Evolutionary conservation across 2,329 filamentous ascomycete genomes (phyloP).

Genomic region (Exophiala xenobiotica): DNA sequence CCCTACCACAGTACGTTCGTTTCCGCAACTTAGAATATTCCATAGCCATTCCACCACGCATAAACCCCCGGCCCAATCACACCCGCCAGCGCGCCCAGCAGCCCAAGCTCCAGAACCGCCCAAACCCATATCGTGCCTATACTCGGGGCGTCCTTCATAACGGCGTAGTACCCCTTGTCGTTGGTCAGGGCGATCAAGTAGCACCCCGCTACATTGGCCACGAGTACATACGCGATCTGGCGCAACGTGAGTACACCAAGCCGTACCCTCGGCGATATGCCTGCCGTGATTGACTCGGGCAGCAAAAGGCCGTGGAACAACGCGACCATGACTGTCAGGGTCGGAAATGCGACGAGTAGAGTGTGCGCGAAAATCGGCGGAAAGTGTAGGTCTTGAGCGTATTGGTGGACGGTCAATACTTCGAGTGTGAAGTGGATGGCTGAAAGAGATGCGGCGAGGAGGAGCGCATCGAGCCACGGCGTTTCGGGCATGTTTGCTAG

Average conservation of each 20-base stretch:
- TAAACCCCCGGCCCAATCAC: conserved; percentile 52
- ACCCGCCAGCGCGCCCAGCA: conserved; percentile 63
- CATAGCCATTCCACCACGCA: conserved; percentile 57
- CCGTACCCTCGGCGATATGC: conserved; percentile 3
- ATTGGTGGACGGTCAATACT: conserved; percentile 49
- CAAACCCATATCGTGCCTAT: conserved; percentile 90
- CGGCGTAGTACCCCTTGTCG: conserved; percentile 73
- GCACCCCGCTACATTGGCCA: conserved; percentile 65
- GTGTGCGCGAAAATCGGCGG: conserved; percentile 35
- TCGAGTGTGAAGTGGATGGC: conserved; percentile 47
- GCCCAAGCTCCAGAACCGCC: conserved; percentile 81
- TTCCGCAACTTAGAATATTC: conserved; percentile 39
- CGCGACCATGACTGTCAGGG: conserved; percentile 45
- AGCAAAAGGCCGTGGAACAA: conserved; percentile 47
- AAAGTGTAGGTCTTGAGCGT: conserved; percentile 37
- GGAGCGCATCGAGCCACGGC: conserved; percentile 41
- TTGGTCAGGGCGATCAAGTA: conserved; percentile 83
- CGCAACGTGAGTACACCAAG: conserved; percentile 11
- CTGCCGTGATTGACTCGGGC: conserved; percentile 28
- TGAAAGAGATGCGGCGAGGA: conserved; percentile 44
- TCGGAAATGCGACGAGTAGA: conserved; percentile 41
- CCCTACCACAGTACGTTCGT: no score
- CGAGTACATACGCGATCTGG: conserved; percentile 61
- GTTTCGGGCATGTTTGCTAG: no score
- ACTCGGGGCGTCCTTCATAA: conserved; percentile 90